phyloP scores from a whole-genome alignment of 768 basidiomycete species.

The Termitomyces heimii region DNA sequence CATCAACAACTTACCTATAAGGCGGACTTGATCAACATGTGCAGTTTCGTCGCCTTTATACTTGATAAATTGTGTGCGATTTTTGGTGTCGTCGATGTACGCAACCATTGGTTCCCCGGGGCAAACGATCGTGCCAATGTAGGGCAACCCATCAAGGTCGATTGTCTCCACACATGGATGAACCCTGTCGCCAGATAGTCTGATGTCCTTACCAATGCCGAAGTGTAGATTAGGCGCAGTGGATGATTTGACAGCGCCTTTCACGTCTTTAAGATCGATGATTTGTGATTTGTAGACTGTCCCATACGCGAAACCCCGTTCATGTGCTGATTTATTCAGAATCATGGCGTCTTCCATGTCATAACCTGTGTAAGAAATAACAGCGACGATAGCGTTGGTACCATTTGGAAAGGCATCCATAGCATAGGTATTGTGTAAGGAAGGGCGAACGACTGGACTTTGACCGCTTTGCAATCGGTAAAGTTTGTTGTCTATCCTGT shows the following conservation, averaged over 20 bases:
- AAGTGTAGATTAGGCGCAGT: constrained; percentile 79
- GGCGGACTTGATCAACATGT: constrained; percentile 85
- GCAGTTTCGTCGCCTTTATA: constrained; percentile 95
- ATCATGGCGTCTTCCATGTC: constrained; percentile 99
- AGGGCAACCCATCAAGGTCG: constrained; percentile 82
- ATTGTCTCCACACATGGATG: constrained; percentile 46
- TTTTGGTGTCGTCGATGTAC: constrained; percentile 81
- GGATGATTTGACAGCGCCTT: constrained; percentile 54
- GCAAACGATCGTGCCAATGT: constrained; percentile 60
- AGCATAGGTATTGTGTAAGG: constrained; percentile 87
- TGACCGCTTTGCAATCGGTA: constrained; percentile 95
- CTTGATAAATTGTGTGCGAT: constrained; percentile 80
- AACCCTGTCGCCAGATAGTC: constrained; percentile 35
- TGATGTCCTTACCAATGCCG: constrained; percentile 76
- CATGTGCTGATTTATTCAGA: constrained; percentile 96
- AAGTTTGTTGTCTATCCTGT: constrained; percentile 97
- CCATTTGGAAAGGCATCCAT: constrained; percentile 99
- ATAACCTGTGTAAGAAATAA: constrained; percentile 99
- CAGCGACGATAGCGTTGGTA: constrained; percentile 97
- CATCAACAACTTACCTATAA: constrained; percentile 59
- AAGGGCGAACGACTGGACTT: constrained; percentile 90
- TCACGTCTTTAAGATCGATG: constrained; percentile 80
- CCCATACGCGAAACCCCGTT: constrained; percentile 95
- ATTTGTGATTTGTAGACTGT: constrained; percentile 94
- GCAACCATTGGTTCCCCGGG: constrained; percentile 81